Percentiles rank a stretch among this genome's conserved stretches.
Evolutionary conservation across 352 stramenopile genomes (phyloP).

Genomic region (Pythium insidiosum): DNA sequence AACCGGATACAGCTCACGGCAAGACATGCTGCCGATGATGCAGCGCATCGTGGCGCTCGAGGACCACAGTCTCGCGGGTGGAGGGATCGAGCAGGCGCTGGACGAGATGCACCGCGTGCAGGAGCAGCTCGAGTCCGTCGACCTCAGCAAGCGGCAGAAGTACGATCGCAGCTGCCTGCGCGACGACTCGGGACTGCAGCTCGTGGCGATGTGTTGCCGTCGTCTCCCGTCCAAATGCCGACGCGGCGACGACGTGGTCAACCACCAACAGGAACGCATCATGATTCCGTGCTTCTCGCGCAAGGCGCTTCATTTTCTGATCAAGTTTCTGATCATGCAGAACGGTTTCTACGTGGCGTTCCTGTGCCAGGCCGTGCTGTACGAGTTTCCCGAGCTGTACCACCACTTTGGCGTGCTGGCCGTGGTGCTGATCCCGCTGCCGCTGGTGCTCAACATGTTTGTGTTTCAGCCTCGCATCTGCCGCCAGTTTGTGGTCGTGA

Average conservation of each 20-base stretch:
- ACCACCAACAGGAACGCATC: too few species aligned
- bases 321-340: conserved; percentile 14
- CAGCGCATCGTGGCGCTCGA: conserved; percentile 9
- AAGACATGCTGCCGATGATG: conserved; percentile 9
- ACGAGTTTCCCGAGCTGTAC: conserved; percentile 8
- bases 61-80: conserved; percentile 4
- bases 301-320: too few species aligned
- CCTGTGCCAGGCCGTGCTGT: conserved; percentile 10
- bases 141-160: conserved; percentile 1
- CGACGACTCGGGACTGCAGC: conserved; percentile 10
- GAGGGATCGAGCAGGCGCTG: conserved; percentile 5
- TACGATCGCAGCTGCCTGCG: too few species aligned
- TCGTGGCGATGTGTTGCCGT: conserved; percentile 4
- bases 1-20: conserved; percentile 7
- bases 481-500: conserved; percentile 9
- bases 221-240: too few species aligned
- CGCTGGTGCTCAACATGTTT: conserved; percentile 12
- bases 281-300: conserved; percentile 11
- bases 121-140: conserved; percentile 4
- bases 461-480: conserved; percentile 11
- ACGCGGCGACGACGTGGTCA: too few species aligned
- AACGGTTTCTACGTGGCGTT: conserved; percentile 14
- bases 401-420: not conserved
- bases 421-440: too few species aligned
- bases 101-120: conserved; percentile 14